Evolutionary conservation across 2,329 filamentous ascomycete genomes (phyloP).

Genomic region (Diaporthe vaccinii): DNA sequence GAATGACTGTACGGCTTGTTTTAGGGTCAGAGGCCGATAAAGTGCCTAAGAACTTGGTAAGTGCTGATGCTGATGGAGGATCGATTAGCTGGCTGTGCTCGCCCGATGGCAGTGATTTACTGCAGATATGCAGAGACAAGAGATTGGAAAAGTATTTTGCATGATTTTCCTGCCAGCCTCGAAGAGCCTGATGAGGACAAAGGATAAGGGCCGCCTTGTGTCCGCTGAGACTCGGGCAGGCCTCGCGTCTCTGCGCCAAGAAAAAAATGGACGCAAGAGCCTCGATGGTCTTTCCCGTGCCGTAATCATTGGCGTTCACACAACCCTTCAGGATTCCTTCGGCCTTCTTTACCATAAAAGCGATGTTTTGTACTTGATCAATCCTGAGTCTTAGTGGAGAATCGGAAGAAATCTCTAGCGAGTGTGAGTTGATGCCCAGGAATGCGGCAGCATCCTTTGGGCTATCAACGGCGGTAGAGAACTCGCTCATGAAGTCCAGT

Average conservation of each 20-base stretch:
- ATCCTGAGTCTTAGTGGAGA: slow-evolving; percentile 12
- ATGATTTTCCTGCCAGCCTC: slow-evolving; percentile 5
- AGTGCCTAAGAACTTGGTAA: background rate
- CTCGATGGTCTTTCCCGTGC: slow-evolving; percentile 31
- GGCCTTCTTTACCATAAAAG: slow-evolving; percentile 29
- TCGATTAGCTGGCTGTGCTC: background rate
- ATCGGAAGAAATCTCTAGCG: background rate
- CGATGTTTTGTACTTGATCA: slow-evolving; percentile 31
- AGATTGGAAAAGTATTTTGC: slow-evolving; percentile 11
- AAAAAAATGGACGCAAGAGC: slow-evolving; percentile 21
- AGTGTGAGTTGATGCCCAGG: background rate
- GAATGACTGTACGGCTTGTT: slow-evolving; percentile 2
- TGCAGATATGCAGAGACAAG: slow-evolving; percentile 5
- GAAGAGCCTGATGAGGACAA: slow-evolving; percentile 4
- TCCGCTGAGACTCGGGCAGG: background rate
- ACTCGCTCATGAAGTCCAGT: background rate
- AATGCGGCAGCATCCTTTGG: slow-evolving; percentile 9
- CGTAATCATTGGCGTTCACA: slow-evolving; percentile 21
- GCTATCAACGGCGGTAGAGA: slow-evolving; percentile 1
- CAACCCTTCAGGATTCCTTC: background rate
- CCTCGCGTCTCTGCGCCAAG: slow-evolving; percentile 7
- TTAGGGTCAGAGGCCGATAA: background rate
- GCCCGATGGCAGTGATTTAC: background rate
- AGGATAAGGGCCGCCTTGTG: slow-evolving; percentile 21
- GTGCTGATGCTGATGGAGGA: background rate